These are phyloP conservation scores for Hypomyces rosellus DNA, from an alignment of 2,329 filamentous ascomycete genomes.

Conservation along the genomic window DNA sequence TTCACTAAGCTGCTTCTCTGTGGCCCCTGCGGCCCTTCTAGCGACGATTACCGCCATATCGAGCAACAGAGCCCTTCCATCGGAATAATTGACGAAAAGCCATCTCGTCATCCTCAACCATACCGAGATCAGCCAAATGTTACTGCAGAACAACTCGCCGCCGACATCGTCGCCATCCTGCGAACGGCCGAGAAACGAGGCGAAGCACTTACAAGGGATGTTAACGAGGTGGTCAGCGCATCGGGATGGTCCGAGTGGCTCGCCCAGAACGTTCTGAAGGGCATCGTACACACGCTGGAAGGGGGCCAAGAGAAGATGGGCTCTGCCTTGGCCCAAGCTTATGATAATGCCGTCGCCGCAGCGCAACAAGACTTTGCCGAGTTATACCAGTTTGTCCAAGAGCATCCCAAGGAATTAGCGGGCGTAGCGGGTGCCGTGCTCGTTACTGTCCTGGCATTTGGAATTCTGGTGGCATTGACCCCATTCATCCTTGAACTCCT, in stretches of 20 bases:
- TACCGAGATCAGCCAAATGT: background rate
- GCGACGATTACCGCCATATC: background rate
- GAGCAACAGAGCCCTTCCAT: background rate
- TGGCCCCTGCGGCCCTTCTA: background rate
- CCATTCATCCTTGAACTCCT: too few relatives aligned
- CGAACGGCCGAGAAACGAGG: background rate
- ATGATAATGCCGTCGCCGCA: background rate
- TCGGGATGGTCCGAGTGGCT: slow-evolving; percentile 7
- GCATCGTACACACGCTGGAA: background rate
- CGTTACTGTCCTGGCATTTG: too few relatives aligned
- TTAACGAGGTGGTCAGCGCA: background rate
- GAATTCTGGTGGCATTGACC: too few relatives aligned
- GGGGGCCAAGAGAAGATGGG: slow-evolving; percentile 4
- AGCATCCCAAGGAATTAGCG: background rate
- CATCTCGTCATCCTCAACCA: background rate
- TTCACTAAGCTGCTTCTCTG: background rate
- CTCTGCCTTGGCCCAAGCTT: slow-evolving; percentile 1
- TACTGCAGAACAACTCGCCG: background rate
- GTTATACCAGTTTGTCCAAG: background rate
- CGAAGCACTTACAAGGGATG: background rate
- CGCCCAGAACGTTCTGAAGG: slow-evolving; percentile 4
- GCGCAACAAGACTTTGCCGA: background rate
- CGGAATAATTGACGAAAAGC: slow-evolving; percentile 1
- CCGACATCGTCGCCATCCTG: background rate
- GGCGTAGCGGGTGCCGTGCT: background rate